Percentiles rank a stretch among this genome's conserved stretches.
These are phyloP conservation scores for Myrmaecium sp. DNA, from an alignment of 2,329 filamentous ascomycete genomes.

Conservation along the genomic window DNA sequence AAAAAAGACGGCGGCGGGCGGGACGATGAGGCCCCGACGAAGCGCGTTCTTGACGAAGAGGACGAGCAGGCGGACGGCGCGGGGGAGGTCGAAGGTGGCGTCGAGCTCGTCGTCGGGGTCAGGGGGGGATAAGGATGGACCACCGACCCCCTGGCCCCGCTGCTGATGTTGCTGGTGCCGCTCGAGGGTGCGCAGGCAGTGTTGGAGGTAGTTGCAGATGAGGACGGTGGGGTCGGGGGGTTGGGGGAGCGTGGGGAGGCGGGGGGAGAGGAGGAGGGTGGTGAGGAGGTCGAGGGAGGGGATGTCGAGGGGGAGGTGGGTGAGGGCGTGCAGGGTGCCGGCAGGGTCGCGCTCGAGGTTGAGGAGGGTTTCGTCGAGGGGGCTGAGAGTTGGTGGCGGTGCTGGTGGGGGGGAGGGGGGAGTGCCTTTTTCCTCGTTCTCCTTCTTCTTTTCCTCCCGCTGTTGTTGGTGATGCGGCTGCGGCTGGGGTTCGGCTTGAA, in stretches of 20 bases:
- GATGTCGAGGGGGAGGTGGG: constrained; percentile 19
- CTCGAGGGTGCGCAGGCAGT: constrained; percentile 19
- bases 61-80: constrained; percentile 19
- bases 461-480: too few species aligned
- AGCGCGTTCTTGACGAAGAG: constrained; percentile 23
- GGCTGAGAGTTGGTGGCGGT: constrained; percentile 1
- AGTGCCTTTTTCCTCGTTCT: too few species aligned
- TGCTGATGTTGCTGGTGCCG: constrained; percentile 1
- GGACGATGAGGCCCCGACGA: constrained; percentile 14
- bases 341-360: constrained; percentile 9
- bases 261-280: constrained; percentile 12
- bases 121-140: not conserved
- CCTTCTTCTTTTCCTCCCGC: too few species aligned
- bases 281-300: constrained; percentile 21
- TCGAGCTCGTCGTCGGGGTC: constrained; percentile 3
- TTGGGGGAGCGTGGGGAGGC: constrained; percentile 9
- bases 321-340: constrained; percentile 15
- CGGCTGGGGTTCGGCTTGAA: too few species aligned
- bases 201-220: constrained; percentile 20
- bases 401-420: constrained; percentile 1
- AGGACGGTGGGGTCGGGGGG: constrained; percentile 11
- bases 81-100: constrained; percentile 18
- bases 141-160: not conserved
- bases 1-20: constrained; percentile 16
- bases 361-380: too few species aligned